Evolutionary conservation across 208 protist species (phyloP).

Genomic region (Leishmania gerbilli): DNA sequence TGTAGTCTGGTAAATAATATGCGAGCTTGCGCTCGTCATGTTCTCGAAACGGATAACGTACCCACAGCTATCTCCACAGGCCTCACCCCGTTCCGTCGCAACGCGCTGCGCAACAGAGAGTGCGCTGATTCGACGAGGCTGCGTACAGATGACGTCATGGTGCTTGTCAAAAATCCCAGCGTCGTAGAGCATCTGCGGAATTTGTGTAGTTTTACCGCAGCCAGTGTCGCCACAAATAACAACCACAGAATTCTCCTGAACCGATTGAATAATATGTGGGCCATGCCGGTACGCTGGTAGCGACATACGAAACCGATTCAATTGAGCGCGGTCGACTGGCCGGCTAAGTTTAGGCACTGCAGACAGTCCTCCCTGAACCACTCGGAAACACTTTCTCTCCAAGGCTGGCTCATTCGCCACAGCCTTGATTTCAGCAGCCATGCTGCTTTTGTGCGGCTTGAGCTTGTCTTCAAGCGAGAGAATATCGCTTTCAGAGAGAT

Average conservation of each 20-base stretch:
- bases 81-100: constrained; percentile 81
- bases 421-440: constrained; percentile 50
- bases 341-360: constrained; percentile 26
- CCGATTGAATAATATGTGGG: constrained; percentile 56
- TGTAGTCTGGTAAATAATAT: constrained; percentile 98
- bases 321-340: constrained; percentile 21
- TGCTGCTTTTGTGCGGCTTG: constrained; percentile 42
- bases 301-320: constrained; percentile 58
- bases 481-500: constrained; percentile 34
- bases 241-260: constrained; percentile 66
- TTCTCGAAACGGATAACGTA: constrained; percentile 92
- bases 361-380: constrained; percentile 43
- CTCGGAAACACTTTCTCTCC: constrained; percentile 35
- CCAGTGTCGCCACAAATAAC: constrained; percentile 97
- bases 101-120: constrained; percentile 91
- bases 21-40: constrained; percentile 74
- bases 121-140: constrained; percentile 91
- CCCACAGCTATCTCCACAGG: constrained; percentile 84
- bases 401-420: constrained; percentile 26
- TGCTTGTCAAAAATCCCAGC: constrained; percentile 60
- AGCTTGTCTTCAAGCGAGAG: constrained; percentile 31
- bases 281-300: constrained; percentile 61
- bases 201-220: constrained; percentile 97
- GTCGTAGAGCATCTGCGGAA: constrained; percentile 86
- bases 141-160: constrained; percentile 80